Base-by-base conservation (phyloP, 192 early-diverging fungal genomes). In the Linnemannia elongata region DNA sequence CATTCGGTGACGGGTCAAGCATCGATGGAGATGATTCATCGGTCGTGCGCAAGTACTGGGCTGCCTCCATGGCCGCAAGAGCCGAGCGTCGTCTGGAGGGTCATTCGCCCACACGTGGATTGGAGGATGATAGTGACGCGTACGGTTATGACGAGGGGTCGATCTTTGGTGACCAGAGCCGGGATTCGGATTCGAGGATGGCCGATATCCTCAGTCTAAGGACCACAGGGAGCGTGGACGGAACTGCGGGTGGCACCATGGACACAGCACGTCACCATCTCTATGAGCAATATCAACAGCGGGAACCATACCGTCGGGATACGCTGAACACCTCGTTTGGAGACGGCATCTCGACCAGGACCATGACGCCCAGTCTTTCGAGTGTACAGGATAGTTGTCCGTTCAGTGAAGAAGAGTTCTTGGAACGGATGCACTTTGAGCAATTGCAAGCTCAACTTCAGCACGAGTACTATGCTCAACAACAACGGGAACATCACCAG, bases 131-230 rank as follows among this genome's bases (percentile, higher is more conserved):
- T 44, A 1, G 13, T 4, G 45, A 49, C 7, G 30, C 9, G 24
- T 38, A 52, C 1, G 68, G 35, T 3, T 79, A 76, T 35, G 77
- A 81, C 18, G 79, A 81, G 69, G 85, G 79, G 36, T 87, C 85
- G 2, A 69, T 80, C 54, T 80, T 77, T 66, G 72, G 78, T 18
- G 55, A 77, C 44, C 38, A 55, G 24, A 77, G 82, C 22, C 85
- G 76, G 15, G 85, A 87, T 69, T 81, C 85, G 9, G 85, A 87
- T 36, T 87, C 85, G 10, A 49, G 85, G 22, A 77, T 87, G 79
- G 85, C 85, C 0, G 85, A 87, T 60, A 87, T 87, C 45, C 42
- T 87, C 15, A 81, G 76, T 63, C 39, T 86, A n/a, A 54, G 75
- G 33, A 74, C 76, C 36, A 44, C 60, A 35, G 85, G 76, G 36